Conservation (phyloP, 257 asterid species). For the Solanum tarapatanum region DNA sequence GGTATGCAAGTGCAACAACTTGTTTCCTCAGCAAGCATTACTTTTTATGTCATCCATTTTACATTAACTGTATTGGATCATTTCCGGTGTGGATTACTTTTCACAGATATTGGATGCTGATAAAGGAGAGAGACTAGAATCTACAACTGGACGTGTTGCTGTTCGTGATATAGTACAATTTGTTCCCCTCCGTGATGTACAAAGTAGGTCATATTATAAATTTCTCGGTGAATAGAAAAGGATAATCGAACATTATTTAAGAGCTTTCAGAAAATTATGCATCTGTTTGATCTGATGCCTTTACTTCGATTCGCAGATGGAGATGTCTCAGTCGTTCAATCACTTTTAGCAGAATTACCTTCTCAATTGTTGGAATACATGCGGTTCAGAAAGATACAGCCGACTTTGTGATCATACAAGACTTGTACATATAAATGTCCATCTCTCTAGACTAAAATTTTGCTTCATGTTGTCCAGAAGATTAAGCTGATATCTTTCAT, state of each 20-base stretch:
- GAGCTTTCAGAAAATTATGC: background rate
- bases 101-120: constrained; percentile 85
- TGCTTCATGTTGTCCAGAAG: constrained; percentile 9
- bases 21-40: background rate
- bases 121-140: constrained; percentile 80
- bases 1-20: constrained; percentile 31
- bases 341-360: constrained; percentile 90
- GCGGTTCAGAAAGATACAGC: constrained; percentile 63
- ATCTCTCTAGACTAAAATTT: background rate
- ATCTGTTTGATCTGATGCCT: background rate
- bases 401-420: constrained; percentile 25
- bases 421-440: constrained; percentile 36
- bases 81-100: background rate
- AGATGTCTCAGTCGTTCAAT: constrained; percentile 61
- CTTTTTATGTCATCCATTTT: background rate
- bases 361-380: constrained; percentile 75
- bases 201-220: constrained; percentile 35
- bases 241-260: background rate
- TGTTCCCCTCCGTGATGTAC: constrained; percentile 84
- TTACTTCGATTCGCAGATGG: constrained; percentile 44
- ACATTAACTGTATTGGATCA: background rate
- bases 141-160: constrained; percentile 83
- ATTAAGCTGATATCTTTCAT: constrained; percentile 7
- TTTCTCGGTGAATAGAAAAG: background rate
- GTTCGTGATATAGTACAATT: constrained; percentile 95